Evolutionary conservation across 2,329 filamentous ascomycete genomes (phyloP).

Genomic region (Neoarthrinium moseri): DNA sequence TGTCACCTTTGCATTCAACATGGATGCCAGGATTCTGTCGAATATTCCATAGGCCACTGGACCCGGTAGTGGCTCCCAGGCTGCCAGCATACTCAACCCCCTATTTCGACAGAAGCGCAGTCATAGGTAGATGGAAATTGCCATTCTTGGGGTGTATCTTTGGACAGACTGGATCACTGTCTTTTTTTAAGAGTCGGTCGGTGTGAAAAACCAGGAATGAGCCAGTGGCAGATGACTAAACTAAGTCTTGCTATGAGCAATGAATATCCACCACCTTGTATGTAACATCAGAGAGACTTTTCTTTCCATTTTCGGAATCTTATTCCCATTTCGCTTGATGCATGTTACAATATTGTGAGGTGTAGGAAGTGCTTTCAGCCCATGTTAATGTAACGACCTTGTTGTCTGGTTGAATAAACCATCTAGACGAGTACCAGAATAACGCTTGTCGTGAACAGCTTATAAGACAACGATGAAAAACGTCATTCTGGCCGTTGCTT

Average conservation of each 20-base stretch:
- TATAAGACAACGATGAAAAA: too few species aligned
- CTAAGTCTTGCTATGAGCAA: conserved; percentile 5
- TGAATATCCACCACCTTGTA: conserved; percentile 7
- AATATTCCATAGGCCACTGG: too few species aligned
- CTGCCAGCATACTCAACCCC: background rate
- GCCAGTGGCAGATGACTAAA: background rate
- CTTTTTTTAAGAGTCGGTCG: background rate
- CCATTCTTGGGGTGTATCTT: background rate
- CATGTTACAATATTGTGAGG: background rate
- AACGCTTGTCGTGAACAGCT: too few species aligned
- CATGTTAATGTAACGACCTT: too few species aligned
- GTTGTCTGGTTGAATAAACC: too few species aligned
- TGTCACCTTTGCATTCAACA: too few species aligned
- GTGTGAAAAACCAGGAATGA: background rate
- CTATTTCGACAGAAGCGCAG: background rate
- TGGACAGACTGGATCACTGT: background rate
- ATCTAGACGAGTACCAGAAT: too few species aligned
- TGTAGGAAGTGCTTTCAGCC: too few species aligned
- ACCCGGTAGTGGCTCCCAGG: too few species aligned
- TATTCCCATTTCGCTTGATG: conserved; percentile 8
- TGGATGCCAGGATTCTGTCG: too few species aligned
- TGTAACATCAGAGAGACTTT: background rate
- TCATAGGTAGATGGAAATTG: background rate
- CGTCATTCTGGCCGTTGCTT: too few species aligned
- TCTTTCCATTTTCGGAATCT: conserved; percentile 8